Percentiles rank a stretch among this genome's conserved stretches.
Conservation (phyloP, 2,329 filamentous ascomycete genomes). For the Talaromyces funiculosus region DNA sequence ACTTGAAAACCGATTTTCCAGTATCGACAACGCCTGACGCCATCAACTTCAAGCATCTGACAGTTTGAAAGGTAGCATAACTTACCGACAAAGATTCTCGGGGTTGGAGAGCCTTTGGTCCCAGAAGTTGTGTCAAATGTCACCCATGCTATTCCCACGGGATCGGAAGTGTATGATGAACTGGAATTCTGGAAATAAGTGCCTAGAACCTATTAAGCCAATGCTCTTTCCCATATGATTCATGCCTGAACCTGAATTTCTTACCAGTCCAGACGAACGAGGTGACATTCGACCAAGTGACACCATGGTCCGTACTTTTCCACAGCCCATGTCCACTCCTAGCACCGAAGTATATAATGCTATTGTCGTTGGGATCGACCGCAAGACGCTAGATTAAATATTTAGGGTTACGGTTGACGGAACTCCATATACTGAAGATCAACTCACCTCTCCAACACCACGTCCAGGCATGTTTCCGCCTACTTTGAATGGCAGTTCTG, state of each 20-base stretch:
- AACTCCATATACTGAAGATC: neutral
- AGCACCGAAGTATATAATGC: slow-evolving; percentile 55
- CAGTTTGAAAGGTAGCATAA: neutral
- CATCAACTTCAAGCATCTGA: neutral
- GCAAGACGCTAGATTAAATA: slow-evolving; percentile 40
- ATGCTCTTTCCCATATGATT: neutral
- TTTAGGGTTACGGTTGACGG: neutral
- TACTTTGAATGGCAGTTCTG: slow-evolving; percentile 53
- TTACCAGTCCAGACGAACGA: slow-evolving; percentile 43
- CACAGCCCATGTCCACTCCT: slow-evolving; percentile 55
- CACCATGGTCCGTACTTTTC: slow-evolving; percentile 54
- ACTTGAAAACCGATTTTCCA: slow-evolving; percentile 51
- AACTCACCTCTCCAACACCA: slow-evolving; percentile 48
- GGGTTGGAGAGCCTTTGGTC: slow-evolving; percentile 44
- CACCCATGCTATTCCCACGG: slow-evolving; percentile 48
- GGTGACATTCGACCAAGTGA: slow-evolving; percentile 49
- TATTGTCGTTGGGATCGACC: slow-evolving; percentile 53
- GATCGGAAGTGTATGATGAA: slow-evolving; percentile 45
- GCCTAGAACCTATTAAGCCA: slow-evolving; percentile 28
- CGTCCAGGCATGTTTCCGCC: slow-evolving; percentile 59
- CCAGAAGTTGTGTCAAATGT: slow-evolving; percentile 52
- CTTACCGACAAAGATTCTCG: slow-evolving; percentile 53
- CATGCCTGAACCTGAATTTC: neutral
- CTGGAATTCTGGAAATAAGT: slow-evolving; percentile 44
- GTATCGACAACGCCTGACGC: slow-evolving; percentile 41